These are phyloP conservation scores for Phytophthora quininea DNA, from an alignment of 352 stramenopile species.

Conservation along the genomic window DNA sequence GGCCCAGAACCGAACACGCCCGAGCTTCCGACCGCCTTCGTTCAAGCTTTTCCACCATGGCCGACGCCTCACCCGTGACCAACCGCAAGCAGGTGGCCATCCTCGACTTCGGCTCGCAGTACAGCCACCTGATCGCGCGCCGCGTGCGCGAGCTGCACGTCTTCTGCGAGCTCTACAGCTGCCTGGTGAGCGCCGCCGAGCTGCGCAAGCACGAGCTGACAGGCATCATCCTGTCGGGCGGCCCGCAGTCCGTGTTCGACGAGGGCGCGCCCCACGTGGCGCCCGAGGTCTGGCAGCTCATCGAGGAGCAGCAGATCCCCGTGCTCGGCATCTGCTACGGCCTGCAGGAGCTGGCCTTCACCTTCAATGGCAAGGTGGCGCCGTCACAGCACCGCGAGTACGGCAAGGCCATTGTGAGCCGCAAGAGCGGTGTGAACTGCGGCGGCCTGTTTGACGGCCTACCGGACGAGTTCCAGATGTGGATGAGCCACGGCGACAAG, in stretches of 20 bases:
- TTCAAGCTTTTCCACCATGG: constrained; percentile 44
- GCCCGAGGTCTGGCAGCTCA: constrained; percentile 95
- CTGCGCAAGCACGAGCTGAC: constrained; percentile 93
- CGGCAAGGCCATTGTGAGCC: constrained; percentile 94
- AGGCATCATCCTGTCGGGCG: constrained; percentile 98
- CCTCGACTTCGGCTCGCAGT: constrained; percentile 99
- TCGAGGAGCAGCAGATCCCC: constrained; percentile 95
- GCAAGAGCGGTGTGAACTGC: constrained; percentile 57
- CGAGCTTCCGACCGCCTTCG: constrained; percentile 19
- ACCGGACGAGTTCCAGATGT: constrained; percentile 96
- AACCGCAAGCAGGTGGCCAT: constrained; percentile 97
- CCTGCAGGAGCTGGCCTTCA: constrained; percentile 95
- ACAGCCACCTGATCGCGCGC: constrained; percentile 99
- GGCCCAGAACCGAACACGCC: constrained; percentile 38
- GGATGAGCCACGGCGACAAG: constrained; percentile 99
- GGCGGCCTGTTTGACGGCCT: constrained; percentile 90
- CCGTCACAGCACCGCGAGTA: constrained; percentile 96
- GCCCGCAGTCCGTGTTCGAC: constrained; percentile 97
- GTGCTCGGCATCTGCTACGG: constrained; percentile 99
- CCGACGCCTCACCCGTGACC: constrained; percentile 76
- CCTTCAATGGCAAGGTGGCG: constrained; percentile 95
- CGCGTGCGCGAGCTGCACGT: constrained; percentile 98
- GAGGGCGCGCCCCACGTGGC: constrained; percentile 94
- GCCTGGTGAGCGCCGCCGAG: constrained; percentile 93
- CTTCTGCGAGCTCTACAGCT: constrained; percentile 99